Base-by-base conservation (phyloP, 2,329 filamentous ascomycete genomes). In the Ophiobolus disseminans region DNA sequence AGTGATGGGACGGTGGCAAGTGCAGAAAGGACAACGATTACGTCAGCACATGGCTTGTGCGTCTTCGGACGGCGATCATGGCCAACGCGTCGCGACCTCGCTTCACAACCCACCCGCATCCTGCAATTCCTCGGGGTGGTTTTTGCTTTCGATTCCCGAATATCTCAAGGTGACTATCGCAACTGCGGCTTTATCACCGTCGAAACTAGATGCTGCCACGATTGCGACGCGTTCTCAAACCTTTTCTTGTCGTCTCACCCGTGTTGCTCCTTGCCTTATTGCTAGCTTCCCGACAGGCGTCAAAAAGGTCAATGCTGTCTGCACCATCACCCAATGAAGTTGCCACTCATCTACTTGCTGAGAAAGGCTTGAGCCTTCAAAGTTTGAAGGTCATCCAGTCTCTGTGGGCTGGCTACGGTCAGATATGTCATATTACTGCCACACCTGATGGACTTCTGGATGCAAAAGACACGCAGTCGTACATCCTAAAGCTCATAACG, bases 401-500 rank as follows among this genome's bases (percentile, higher is more conserved):
- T 1, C 57, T 80, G 0, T 80, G 77, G 77, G 77, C 77, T 10
- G 77, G 77, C 0, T 80, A 80, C 38, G 78, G 78, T 3, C 65
- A 83, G 31, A 83, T 87, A 43, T 86, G 81, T 62, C 76, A 79
- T 10, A 59, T 87, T 22, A 76, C 66, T 2, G 82, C 81, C 25
- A 54, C 55, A 2, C 53, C 52, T 20, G 46, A 32, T 38, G n/a
- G 23, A 14, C 40, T 45, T 10, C 46, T 49, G 1, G 54, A 47
- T 9, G 52, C 59, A 7, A 41, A 52, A n/a, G 48, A 62, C 26
- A 51, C 55, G 6, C 67, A 64, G 1, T 72, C 75, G 13, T 72
- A 85, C 26, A 77, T 88, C 9, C 68, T 88, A 5, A 88, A 88
- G 61, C 75, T 85, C 43, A 83, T 87, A 30, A 78, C 78, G 0